Evolutionary conservation across 129 eudicot genomes (phyloP), one percentile per base, ranked within the genome.

Genomic region (Kitagawia praeruptora): DNA sequence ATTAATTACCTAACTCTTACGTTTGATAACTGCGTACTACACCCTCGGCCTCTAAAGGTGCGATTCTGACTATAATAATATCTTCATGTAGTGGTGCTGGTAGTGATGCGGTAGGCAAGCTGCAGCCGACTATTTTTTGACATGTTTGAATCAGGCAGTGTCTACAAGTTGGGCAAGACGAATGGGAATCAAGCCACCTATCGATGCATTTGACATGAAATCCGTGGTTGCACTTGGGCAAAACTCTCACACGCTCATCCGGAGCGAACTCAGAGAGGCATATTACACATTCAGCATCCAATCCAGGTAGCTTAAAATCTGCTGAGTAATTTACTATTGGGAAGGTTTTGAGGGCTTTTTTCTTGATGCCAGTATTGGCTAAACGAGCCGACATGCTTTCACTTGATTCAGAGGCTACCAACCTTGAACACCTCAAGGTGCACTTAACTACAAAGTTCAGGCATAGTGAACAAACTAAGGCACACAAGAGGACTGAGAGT

Each of bases 81-180:
- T 81, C 80, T 58, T 45, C 83, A 27, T 81, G 84, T 27, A 49
- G 69, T 41, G 74, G 45, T 16, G 76, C 74, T 39, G 80, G 75
- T 25, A 67, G 15, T 34, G 79, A 61, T 15, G 53, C 75, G 67
- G 81, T 56, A 54, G 72, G 71, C 51, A 70, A 56, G 44, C 75
- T 72, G 67, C 84, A 80, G 38, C 86, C 84, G 0, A 74, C 72
- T 7, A 90, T 93, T 78, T 90, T 93, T 66, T 90, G 89, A 51
- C 93, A 90, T 2, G 93, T 89, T 38, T 90, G 89, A 48, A 86
- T 83, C 23, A 91, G 84, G 58, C 91, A 89, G 79, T 91, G 86
- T 34, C 98, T 85, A 67, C 97, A 93, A 70, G 96, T 93, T 16
- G 98, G 98, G 85, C 98, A 93, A 8, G 97, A 93, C 0, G 98